Base-by-base conservation (phyloP, 192 early-diverging fungal genomes). In the Coemansia sp. region DNA sequence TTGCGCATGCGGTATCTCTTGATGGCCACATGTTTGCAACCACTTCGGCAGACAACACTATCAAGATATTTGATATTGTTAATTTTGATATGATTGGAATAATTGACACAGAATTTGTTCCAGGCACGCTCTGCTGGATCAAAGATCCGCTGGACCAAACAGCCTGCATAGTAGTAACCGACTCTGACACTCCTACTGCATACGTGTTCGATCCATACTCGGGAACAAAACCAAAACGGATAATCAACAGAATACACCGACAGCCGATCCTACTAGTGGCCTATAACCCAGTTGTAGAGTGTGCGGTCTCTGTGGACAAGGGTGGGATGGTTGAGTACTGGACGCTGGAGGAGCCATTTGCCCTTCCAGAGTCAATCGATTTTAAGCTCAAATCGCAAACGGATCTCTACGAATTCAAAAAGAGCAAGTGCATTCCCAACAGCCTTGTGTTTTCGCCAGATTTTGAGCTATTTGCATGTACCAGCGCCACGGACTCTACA, bases 71-170 rank as follows among this genome's bases (percentile, higher is more conserved):
- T 70, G 97, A 99, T 82, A 85, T 99, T 5, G 84, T 94, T 33
- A 95, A 96, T 73, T 99, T 99, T 85, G 95, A 99, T 64, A 99
- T 99, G 97, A 94, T 99, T 59, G 95, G 96, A 66, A 94, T 96
- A 71, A 85, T 97, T 71, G 90, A 88, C 61, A 68, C 93, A 20
- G 81, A 87, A 3, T 95, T 87, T 72, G 62, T 88, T 2, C 95
- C 97, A 18, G 77, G 84, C 15, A 73, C 84, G 33, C 79, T 95
- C 1, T 95, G 92, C 71, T 99, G 95, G 94, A 85, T 92, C 40
- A 90, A 87, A 68, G 86, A 91, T 71, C 85, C 86, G 35, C 88
- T 91, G n/a, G 90, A 96, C 71, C 93, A 94, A 28, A 86, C 90
- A 34, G 85, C 89, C 13, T 76, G 92, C 35, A 84, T 95, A n/a